phyloP scores from a whole-genome alignment of 225 moss, liverwort and hornwort genomes.

The Lunularia cruciata region DNA sequence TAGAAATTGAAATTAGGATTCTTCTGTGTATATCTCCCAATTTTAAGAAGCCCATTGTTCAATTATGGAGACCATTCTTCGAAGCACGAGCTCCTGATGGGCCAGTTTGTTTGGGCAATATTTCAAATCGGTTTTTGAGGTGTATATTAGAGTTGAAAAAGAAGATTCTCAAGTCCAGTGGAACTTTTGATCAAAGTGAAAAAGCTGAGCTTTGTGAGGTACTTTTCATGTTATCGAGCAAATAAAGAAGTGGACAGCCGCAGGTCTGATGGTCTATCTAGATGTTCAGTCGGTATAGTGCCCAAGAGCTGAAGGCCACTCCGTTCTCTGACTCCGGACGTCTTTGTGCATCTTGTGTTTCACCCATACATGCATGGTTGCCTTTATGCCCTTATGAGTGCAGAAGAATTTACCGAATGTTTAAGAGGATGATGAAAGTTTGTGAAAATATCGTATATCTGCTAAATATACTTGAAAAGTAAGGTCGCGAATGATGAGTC shows the following conservation, averaged over 20 bases:
- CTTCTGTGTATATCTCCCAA: constrained; percentile 41
- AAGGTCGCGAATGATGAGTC: no score
- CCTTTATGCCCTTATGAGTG: neutral
- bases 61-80: constrained; percentile 23
- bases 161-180: constrained; percentile 21
- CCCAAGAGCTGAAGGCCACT: no score
- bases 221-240: constrained; percentile 5
- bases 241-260: constrained; percentile 26
- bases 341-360: neutral
- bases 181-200: constrained; percentile 30
- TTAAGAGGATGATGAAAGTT: no score
- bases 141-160: constrained; percentile 39
- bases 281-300: neutral
- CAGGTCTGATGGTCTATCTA: constrained; percentile 5
- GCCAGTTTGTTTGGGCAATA: constrained; percentile 26
- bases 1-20: constrained; percentile 18
- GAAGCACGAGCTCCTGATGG: constrained; percentile 28
- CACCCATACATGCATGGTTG: neutral
- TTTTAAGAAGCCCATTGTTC: constrained; percentile 36
- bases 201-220: constrained; percentile 9
- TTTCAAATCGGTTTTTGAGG: constrained; percentile 18
- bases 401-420: neutral
- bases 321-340: no score
- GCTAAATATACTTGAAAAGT: no score
- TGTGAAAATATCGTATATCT: no score